These are phyloP conservation scores for Penicillium psychrofluorescens DNA, from an alignment of 495 filamentous ascomycete species.

Conservation along the genomic window DNA sequence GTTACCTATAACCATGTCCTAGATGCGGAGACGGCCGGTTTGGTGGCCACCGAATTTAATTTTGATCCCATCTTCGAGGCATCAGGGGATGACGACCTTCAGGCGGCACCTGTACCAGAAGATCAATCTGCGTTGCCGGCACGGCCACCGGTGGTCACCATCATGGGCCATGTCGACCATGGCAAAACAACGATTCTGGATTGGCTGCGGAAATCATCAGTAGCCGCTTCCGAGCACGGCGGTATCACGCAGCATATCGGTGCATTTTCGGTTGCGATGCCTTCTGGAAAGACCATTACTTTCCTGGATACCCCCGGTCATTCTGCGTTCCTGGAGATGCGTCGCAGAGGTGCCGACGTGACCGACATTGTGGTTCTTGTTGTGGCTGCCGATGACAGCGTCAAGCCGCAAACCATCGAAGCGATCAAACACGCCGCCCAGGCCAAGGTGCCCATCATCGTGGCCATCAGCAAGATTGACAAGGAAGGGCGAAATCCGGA, in stretches of 20 bases:
- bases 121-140: constrained; percentile 63
- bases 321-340: constrained; percentile 92
- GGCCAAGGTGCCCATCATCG: constrained; percentile 92
- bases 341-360: constrained; percentile 88
- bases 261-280: constrained; percentile 89
- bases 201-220: constrained; percentile 85
- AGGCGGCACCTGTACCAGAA: constrained; percentile 58
- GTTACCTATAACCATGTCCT: constrained; percentile 73
- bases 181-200: constrained; percentile 97
- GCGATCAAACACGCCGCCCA: constrained; percentile 88
- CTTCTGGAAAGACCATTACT: constrained; percentile 79
- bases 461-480: constrained; percentile 97
- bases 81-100: constrained; percentile 61
- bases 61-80: constrained; percentile 82
- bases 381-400: constrained; percentile 94
- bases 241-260: constrained; percentile 99
- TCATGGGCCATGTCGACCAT: constrained; percentile 99
- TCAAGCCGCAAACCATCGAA: constrained; percentile 95
- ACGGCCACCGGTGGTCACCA: constrained; percentile 91
- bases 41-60: constrained; percentile 88
- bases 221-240: constrained; percentile 85
- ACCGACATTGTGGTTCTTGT: constrained; percentile 97
- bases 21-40: constrained; percentile 80
- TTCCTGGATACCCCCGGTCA: constrained; percentile 98
- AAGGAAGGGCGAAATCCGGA: constrained; percentile 74